phyloP scores from a whole-genome alignment of 495 filamentous ascomycete genomes.

The Daldinia concentrica region DNA sequence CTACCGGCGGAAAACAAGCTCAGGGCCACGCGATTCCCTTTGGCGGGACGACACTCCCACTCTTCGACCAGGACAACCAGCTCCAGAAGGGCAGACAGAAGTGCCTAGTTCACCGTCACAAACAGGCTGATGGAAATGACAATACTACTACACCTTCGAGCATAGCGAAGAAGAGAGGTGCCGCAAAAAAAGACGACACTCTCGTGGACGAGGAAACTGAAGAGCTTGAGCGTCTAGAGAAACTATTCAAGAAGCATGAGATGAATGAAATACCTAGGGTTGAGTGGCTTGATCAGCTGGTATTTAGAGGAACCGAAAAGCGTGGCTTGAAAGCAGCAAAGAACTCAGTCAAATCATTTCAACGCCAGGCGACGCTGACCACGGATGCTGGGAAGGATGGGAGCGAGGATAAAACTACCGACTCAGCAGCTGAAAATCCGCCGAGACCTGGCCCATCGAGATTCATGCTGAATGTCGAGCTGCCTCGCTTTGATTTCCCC shows the following conservation, averaged over 20 bases:
- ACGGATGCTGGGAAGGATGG: conserved; percentile 50
- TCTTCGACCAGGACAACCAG: conserved; percentile 91
- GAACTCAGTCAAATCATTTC: conserved; percentile 49
- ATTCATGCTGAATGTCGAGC: conserved; percentile 85
- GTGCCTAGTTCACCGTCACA: conserved; percentile 82
- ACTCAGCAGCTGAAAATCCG: conserved; percentile 57
- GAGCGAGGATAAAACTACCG: conserved; percentile 38
- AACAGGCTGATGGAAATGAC: conserved; percentile 85
- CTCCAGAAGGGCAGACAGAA: conserved; percentile 92
- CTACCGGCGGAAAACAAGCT: conserved; percentile 69
- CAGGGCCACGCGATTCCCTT: conserved; percentile 85
- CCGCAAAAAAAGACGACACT: conserved; percentile 56
- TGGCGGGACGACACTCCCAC: conserved; percentile 86
- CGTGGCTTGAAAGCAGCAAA: conserved; percentile 66
- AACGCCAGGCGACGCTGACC: conserved; percentile 45
- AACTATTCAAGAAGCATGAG: conserved; percentile 95
- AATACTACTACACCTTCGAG: conserved; percentile 79
- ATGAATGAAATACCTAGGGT: conserved; percentile 93
- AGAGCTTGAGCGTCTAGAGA: conserved; percentile 84
- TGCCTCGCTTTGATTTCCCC: conserved; percentile 95
- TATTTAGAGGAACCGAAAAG: conserved; percentile 87
- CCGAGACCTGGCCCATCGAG: conserved; percentile 58
- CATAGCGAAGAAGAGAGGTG: conserved; percentile 54
- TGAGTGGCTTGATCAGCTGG: conserved; percentile 94
- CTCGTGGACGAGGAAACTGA: conserved; percentile 68